Base-by-base conservation (phyloP, 2,329 filamentous ascomycete genomes). In the Elsinoe batatas region DNA sequence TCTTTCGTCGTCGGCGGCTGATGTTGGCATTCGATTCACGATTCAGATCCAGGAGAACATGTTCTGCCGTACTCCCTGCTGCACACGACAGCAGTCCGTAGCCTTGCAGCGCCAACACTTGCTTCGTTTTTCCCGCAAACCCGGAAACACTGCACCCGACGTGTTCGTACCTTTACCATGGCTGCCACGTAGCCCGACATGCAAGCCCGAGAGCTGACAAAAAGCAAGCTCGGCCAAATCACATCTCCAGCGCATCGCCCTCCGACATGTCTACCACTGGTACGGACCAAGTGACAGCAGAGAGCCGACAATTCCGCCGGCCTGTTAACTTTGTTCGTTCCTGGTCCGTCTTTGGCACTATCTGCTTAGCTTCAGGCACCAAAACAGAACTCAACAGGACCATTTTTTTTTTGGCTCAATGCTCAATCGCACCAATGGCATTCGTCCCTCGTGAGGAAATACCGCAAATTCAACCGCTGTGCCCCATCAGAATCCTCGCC, bases 291-390 rank as follows among this genome's bases (percentile, higher is more conserved):
- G 12, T 12, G 11, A 15, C 13, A 13, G n/a, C 30, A 26, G 13
- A 26, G 13, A 43, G 22, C 36, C 30, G 51, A 33, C 18, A 37
- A 54, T 46, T 55, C 53, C 38, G 53, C 20, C 11, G 42, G 38
- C 15, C 53, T 46, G 53, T 47, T 36, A 55, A 47, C 12, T 55
- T 44, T 47, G 53, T 36, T 36, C 8, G 53, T 55, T 46, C 53
- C 38, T 55, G 40, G 32, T 44, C 42, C 53, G 42, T 15, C 36
- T 17, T 32, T 47, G 12, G 15, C 40, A 37, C 53, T 47, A 55
- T 44, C 30, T 22, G 30, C 30, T 37, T 55, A 55, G 53, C 53
- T 55, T 36, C 53, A 55, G 53, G 53, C 53, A 55, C 53, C 35
- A 35, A 36, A 55, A 36, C 17, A 22, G 42, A 54, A 17, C 51